Evolutionary conservation across 345 rosid genomes (phyloP).

Genomic region (Lepidium didymum): DNA sequence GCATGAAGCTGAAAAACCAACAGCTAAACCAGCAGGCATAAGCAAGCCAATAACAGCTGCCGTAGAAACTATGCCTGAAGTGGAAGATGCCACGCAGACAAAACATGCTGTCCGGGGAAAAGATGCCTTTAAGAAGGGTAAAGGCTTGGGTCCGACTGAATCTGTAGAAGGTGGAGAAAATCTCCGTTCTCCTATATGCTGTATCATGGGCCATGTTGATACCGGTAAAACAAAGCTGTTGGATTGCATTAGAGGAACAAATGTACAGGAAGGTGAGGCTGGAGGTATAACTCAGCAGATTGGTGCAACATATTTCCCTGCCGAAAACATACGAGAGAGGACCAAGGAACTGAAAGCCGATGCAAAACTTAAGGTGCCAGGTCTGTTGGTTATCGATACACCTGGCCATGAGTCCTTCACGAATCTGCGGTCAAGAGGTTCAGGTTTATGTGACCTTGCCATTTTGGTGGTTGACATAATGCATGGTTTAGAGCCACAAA

Average conservation of each 20-base stretch:
- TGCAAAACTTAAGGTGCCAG: conserved; percentile 90
- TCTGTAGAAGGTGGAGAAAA: no score
- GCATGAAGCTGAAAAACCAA: conserved; percentile 21
- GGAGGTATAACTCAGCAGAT: conserved; percentile 99
- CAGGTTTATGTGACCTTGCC: conserved; percentile 94
- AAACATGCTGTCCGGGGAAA: conserved; percentile 22
- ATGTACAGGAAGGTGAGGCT: conserved; percentile 99
- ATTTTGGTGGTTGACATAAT: conserved; percentile 93
- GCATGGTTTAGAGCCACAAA: conserved; percentile 91
- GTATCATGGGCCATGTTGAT: no score
- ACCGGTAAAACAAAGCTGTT: no score
- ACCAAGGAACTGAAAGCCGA: conserved; percentile 90
- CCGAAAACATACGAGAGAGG: conserved; percentile 86
- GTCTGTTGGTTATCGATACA: conserved; percentile 90
- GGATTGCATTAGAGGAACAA: conserved; percentile 94
- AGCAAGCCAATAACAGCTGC: conserved; percentile 20
- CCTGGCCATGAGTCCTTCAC: conserved; percentile 95
- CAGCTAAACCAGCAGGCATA: conserved; percentile 32
- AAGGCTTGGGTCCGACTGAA: conserved; percentile 29
- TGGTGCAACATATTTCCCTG: conserved; percentile 97
- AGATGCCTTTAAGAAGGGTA: conserved; percentile 36
- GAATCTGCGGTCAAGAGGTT: conserved; percentile 88
- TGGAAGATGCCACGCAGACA: conserved; percentile 8
- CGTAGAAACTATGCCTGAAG: conserved; percentile 30
- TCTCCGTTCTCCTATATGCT: no score